Base-by-base conservation (phyloP, 2,329 filamentous ascomycete genomes). In the Fusarium tricinctum region DNA sequence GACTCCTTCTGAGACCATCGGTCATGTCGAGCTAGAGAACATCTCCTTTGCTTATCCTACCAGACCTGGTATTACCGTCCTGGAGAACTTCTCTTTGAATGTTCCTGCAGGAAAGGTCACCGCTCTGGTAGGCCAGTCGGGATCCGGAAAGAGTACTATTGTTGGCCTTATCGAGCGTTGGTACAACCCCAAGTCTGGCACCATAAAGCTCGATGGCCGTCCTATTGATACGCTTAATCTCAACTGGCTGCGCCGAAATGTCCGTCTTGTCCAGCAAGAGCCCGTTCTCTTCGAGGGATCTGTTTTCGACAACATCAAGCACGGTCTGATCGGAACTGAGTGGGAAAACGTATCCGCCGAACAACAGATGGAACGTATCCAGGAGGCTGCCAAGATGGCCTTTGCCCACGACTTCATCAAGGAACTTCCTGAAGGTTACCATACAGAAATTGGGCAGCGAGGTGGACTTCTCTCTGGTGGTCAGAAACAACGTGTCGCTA, bases 381-480 rank as follows among this genome's bases (percentile, higher is more conserved):
- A 81, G 23, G 78, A 82, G 28, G 85, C 85, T 4, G 84, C 83
- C 45, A 77, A 78, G 49, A 79, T 82, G 65, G 82, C 84, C 1
- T 85, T 82, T 74, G 84, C 84, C 7, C 79, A 84, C 54, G 82
- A 84, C 15, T 87, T 86, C 62, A 84, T 87, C 40, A 69, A 76
- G 5, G 76, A 79, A 28, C 77, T 87, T 0, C 84, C 85, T 2
- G 65, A 79, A 59, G 85, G 77, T 6, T 81, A 81, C 69, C 81
- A 85, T 3, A 89, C 89, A 0, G 79, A 82, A 9, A 86, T 91
- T 9, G 89, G 89, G 8, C 86, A 90, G 69, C 83, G 84, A 13
- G 89, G 89, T 3, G 85, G 88, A 35, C 86, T 89, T 51, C 79
- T 91, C 1, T 89, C 86, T n/a, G 89, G 89, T 23, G 89, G 89